Base-by-base conservation (phyloP, 2,329 filamentous ascomycete genomes). In the Penicillium crustosum region DNA sequence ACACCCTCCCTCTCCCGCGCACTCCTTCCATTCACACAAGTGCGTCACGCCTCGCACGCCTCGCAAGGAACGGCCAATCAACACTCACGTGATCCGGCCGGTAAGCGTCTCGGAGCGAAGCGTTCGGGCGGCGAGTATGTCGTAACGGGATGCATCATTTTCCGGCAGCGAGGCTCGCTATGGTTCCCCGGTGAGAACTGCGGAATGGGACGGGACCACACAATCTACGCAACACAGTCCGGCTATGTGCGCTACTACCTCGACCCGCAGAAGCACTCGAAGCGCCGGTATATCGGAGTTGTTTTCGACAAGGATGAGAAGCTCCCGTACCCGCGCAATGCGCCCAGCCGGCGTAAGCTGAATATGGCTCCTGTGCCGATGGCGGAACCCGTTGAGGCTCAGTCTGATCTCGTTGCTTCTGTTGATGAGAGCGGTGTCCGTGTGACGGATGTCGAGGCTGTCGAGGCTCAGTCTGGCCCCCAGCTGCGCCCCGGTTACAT, bases 161-260 rank as follows among this genome's bases (percentile, higher is more conserved):
- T 94, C 85, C 92, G 91, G 74, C 94, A 99, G 78, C 89, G 93
- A 70, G 94, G 94, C 68, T 95, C 94, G 4, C 85, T 88, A 70
- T 99, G 94, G 94, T 93, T 89, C 75, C 89, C 94, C 1, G 94
- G 94, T 69, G 94, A 97, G 75, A 97, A 99, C 78, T 91, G 90
- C 76, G 90, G 88, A 68, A 93, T 97, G 82, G 94, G 94, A 50
- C 89, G 94, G 60, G 93, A 99, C 76, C 94, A 97, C 81, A 97
- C 93, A 50, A 95, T 99, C 73, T 96, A 90, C 77, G 87, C 94
- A 53, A 88, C 87, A 59, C 85, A 89, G 55, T 83, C 89, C 4
- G 94, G 94, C 63, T 99, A 95, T 77, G 94, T 99, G 60, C 92
- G 94, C 68, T 99, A 96, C 84, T 99, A 99, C 82, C 87, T 89